Base-by-base conservation (phyloP, 2,329 filamentous ascomycete species). In the Ceratocystis harringtonii region DNA sequence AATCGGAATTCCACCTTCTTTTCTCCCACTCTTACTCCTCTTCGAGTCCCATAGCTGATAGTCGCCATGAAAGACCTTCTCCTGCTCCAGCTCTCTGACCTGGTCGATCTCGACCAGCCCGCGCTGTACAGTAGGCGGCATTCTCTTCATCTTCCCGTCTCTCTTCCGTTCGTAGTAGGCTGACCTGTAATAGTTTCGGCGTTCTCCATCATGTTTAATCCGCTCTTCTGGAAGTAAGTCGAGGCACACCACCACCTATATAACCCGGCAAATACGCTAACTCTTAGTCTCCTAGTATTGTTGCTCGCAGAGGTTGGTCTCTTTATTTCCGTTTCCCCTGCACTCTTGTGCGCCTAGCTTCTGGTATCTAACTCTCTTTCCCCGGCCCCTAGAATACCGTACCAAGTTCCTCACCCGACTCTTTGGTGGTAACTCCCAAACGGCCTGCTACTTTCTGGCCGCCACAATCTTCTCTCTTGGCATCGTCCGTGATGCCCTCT, bases 221-320 rank as follows among this genome's bases (percentile, higher is more conserved):
- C 94, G 25, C 87, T 94, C n/a, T 97, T 96, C 77, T 99, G 94
- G 94, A 99, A 99, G 92, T 96, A 81, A 80, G 89, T 82, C 64
- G 8, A 48, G 6, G n/a, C 50, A 4, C 25, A 17, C 50, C 7
- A 25, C 15, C 25, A 15, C 57, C 6, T 60, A 65, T 69, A 76
- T 79, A 72, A 80, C 73, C 12, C 36, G 12, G 36, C 10, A 41
- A 4, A 41, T 1, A 10, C 12, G 36, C 36, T 41, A 41, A 41
- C 36, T 41, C 10, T 41, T 65, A 12, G 28, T 57, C 63, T 58
- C 69, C 41, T 70, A 95, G 90, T 75, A 88, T 91, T 72, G 85
- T 90, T 70, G 91, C 91, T 68, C 87, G 91, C 72, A 83, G 86
- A 85, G 89, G 89, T 91, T 76, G 71, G 74, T 70, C 48, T 68